phyloP scores from a whole-genome alignment of 768 basidiomycete species.

The Pleurotus djamor region DNA sequence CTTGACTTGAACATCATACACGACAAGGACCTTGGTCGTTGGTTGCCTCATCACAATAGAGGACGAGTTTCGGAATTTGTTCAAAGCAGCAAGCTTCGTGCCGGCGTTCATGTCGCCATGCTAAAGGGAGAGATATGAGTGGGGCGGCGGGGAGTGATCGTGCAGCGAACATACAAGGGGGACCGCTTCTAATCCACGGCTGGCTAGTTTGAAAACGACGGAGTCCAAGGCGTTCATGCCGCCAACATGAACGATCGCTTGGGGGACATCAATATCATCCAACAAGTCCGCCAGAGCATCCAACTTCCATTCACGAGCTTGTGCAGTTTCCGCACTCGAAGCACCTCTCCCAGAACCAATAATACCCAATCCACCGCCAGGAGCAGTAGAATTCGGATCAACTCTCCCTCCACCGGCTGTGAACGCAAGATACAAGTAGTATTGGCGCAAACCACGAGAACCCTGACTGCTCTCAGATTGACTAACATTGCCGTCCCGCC shows the following conservation, averaged over 20 bases:
- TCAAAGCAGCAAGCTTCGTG: conserved; percentile 77
- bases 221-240: conserved; percentile 85
- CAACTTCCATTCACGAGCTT: conserved; percentile 92
- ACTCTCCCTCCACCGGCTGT: conserved; percentile 74
- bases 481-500: conserved; percentile 83
- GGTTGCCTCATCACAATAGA: conserved; percentile 64
- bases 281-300: conserved; percentile 90
- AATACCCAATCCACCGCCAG: conserved; percentile 73
- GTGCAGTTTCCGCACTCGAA: conserved; percentile 77
- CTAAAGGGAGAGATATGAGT: conserved; percentile 45
- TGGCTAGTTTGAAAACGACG: conserved; percentile 88
- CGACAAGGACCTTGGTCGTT: conserved; percentile 75
- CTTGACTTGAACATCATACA: conserved; percentile 94
- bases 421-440: conserved; percentile 94
- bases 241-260: conserved; percentile 87
- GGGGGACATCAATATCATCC: conserved; percentile 79
- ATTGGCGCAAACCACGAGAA: conserved; percentile 87
- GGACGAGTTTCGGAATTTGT: conserved; percentile 72
- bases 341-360: conserved; percentile 91
- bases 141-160: conserved; percentile 7
- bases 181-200: conserved; percentile 82
- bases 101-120: conserved; percentile 92
- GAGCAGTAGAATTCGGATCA: conserved; percentile 42
- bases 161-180: conserved; percentile 82
- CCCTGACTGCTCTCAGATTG: conserved; percentile 64